A percentile compares a stretch with the other conserved stretches of the same genome.
phyloP scores from a whole-genome alignment of 106 monocot species.

The Xerophyta viscosa region DNA sequence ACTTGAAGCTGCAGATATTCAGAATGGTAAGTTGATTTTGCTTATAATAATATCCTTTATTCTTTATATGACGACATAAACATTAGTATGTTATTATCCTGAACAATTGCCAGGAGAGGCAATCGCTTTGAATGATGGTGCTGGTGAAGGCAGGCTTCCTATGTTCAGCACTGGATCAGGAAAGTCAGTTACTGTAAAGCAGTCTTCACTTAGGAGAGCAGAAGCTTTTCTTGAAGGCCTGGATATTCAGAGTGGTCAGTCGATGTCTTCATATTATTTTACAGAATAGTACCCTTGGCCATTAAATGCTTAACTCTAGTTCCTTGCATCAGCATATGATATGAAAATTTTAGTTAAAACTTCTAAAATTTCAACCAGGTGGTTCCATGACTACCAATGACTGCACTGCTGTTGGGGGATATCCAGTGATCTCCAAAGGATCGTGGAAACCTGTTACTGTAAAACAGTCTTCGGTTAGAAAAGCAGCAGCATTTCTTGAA shows the following conservation, averaged over 20 bases:
- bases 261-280: neutral
- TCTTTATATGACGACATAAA: no score
- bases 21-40: slow-evolving; percentile 5
- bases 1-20: slow-evolving; percentile 19
- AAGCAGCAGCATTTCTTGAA: slow-evolving; percentile 51
- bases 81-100: no score
- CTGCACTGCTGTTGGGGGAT: neutral
- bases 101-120: no score
- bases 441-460: slow-evolving; percentile 45
- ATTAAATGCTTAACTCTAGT: neutral
- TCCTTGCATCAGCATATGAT: neutral
- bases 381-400: neutral
- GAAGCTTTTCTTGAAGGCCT: slow-evolving; percentile 34
- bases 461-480: slow-evolving; percentile 48
- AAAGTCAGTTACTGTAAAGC: slow-evolving; percentile 33
- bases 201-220: slow-evolving; percentile 58
- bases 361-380: neutral
- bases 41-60: slow-evolving; percentile 1
- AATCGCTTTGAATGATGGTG: no score
- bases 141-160: slow-evolving; percentile 9
- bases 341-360: neutral
- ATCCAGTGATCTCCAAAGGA: slow-evolving; percentile 50
- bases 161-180: slow-evolving; percentile 57
- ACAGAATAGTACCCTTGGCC: no score
- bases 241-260: slow-evolving; percentile 13